Evolutionary conservation across 1,284 basidiomycete genomes (phyloP).

Genomic region (Malassezia yamatoensis): DNA sequence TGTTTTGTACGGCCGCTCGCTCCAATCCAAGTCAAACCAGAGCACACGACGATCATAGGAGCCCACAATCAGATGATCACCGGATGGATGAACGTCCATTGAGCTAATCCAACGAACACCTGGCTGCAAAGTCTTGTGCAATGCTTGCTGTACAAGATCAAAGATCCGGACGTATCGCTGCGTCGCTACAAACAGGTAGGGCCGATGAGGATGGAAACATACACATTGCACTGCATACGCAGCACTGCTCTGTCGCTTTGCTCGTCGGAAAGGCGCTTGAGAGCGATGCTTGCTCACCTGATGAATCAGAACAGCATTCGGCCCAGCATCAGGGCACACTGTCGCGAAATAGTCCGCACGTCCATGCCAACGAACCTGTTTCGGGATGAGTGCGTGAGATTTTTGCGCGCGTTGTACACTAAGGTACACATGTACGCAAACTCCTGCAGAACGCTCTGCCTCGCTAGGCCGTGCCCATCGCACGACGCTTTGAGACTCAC

Average conservation of each 20-base stretch:
- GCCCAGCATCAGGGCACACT: slow-evolving; percentile 54
- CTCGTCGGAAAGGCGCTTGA: slow-evolving; percentile 89
- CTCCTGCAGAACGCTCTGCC: slow-evolving; percentile 51
- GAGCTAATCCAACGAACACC: slow-evolving; percentile 94
- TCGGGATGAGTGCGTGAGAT: slow-evolving; percentile 51
- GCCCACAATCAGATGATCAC: slow-evolving; percentile 87
- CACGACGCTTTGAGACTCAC: slow-evolving; percentile 47
- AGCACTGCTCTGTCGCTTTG: slow-evolving; percentile 60
- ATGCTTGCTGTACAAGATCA: slow-evolving; percentile 82
- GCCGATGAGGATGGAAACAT: slow-evolving; percentile 85
- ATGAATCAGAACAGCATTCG: slow-evolving; percentile 80
- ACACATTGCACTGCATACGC: slow-evolving; percentile 63
- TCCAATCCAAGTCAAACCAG: slow-evolving; percentile 97
- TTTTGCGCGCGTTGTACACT: slow-evolving; percentile 2
- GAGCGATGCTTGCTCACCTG: slow-evolving; percentile 85
- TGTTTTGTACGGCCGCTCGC: slow-evolving; percentile 89
- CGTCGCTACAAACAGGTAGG: slow-evolving; percentile 96
- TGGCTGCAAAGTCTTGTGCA: slow-evolving; percentile 81
- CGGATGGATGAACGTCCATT: slow-evolving; percentile 77
- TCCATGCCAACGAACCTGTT: slow-evolving; percentile 82
- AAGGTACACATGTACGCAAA: slow-evolving; percentile 46
- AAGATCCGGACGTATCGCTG: slow-evolving; percentile 93
- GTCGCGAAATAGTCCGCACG: slow-evolving; percentile 92
- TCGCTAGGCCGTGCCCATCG: slow-evolving; percentile 53
- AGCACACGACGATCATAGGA: slow-evolving; percentile 93